Percentiles rank a stretch among this genome's conserved stretches.
phyloP scores from a whole-genome alignment of 768 basidiomycete genomes.

The Tricholoma furcatifolium region DNA sequence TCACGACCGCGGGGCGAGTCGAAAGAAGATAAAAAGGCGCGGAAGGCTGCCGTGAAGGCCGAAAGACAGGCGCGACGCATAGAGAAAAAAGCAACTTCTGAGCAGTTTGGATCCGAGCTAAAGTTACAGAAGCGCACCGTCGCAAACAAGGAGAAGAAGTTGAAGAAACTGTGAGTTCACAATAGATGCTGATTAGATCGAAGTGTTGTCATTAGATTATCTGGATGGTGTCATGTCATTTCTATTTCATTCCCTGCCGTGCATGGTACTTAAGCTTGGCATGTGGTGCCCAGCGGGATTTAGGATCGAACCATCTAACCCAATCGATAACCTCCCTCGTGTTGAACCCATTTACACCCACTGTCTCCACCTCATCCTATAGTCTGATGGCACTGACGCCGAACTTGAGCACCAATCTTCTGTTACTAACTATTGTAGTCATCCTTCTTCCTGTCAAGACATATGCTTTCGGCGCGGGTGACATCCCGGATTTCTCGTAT shows the following conservation, averaged over 20 bases:
- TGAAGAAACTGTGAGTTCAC: constrained; percentile 42
- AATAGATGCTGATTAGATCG: constrained; percentile 20
- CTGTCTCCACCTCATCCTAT: constrained; percentile 2
- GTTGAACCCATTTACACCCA: not conserved
- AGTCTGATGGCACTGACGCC: constrained; percentile 29
- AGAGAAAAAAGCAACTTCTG: constrained; percentile 67
- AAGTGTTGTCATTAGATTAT: not conserved
- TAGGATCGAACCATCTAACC: not conserved
- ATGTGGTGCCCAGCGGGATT: not conserved
- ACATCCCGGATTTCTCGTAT: constrained; percentile 72
- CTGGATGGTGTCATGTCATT: not conserved
- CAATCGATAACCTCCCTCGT: constrained; percentile 9
- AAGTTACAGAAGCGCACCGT: constrained; percentile 57
- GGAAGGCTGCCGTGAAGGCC: constrained; percentile 68
- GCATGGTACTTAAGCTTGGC: not conserved
- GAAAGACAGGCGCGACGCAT: constrained; percentile 62
- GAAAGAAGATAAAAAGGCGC: constrained; percentile 67
- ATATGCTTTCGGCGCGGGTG: constrained; percentile 61
- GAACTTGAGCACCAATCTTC: constrained; percentile 27
- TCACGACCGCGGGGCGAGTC: constrained; percentile 75
- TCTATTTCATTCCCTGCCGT: not conserved
- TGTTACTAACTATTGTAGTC: constrained; percentile 36
- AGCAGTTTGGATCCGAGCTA: constrained; percentile 61
- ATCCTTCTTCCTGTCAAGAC: constrained; percentile 43
- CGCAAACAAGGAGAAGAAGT: constrained; percentile 40